Evolutionary conservation across 495 filamentous ascomycete species (phyloP), one percentile per base, ranked within the genome.

Genomic region (Aspergillus funiculosus): DNA sequence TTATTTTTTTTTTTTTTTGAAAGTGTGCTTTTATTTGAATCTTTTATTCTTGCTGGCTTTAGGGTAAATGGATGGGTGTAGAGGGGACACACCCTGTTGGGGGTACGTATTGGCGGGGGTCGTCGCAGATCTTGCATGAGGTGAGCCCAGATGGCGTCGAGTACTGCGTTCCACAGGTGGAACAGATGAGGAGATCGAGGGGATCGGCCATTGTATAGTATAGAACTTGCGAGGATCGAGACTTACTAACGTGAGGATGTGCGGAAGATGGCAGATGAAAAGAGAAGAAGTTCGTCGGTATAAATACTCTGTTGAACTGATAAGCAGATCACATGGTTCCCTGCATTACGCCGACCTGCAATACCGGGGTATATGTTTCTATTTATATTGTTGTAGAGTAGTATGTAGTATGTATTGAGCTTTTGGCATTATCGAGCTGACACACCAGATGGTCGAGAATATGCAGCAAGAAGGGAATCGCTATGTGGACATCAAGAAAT

Each of bases 51-150:
- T n/a, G n/a, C n/a, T n/a, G n/a, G n/a, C n/a, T n/a, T n/a, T 18
- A 24, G 32, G 21, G 11, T 15, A 18, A 15, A 17, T 25, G 27
- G 18, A 15, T 21, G 35, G 18, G 6, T 17, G 19, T 4, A 2
- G 15, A 9, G 5, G 21, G 15, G 14, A 45, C 38, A n/a, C 10
- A 13, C 81, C 82, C 58, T 0, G 73, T 62, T 0, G 72, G 66
- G 3, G 79, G 79, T 0, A 84, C 75, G 57, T 75, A 90, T 64
- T 89, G 86, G 5, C 86, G 74, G 1, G 84, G 77, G 48, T 80
- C 78, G 64, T 89, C 86, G 62, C 86, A 90, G 46, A 90, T 86
- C 39, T 78, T 76, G 68, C 86, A 90, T 5, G 63, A 71, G 13
- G 58, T 67, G 14, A 77, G 66, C 9, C 66, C 29, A n/a, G 49